Base-by-base conservation (phyloP, 768 basidiomycete species). In the Lactifluus echinatus region DNA sequence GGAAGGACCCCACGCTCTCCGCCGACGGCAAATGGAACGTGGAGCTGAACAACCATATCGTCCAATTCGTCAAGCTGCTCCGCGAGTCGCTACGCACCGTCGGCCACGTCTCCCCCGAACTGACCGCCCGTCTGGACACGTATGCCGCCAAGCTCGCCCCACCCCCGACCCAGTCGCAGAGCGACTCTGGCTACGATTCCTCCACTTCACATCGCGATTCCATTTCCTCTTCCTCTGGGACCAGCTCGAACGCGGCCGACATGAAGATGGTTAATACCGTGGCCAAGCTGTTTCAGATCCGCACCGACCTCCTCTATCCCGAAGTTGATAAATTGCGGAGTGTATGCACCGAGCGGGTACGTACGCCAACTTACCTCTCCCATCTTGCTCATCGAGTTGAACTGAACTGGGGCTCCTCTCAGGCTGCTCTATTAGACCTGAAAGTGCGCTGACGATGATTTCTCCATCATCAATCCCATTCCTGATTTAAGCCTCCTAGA, bases 11-110 rank as follows among this genome's bases (percentile, higher is more conserved):
- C 0, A 79, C 87, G 2, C 74, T 93, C 1, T 79, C 79, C 15
- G 87, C 83, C 23, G 93, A 96, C 47, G 87, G 82, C 21, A 58
- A 58, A 33, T 97, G 94, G 94, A 98, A 97, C 68, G 68, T 83
- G 45, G 91, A 94, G 69, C 79, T 97, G 43, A 94, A 96, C 69
- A 85, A 84, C 60, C 96, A 98, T 65, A 93, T 96, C 57, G 84
- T 85, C 0, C 77, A 84, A 53, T 98, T 99, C 68, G 83, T 97
- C 59, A 83, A 81, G 67, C 79, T 99, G 64, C 76, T 97, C 17
- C 77, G 87, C 36, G 93, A 96, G 59, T 87, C 83, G 61, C 74
- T 97, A 36, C 76, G 78, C 56, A 79, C 73, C 45, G 74, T 89
- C 55, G 84, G 79, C 67, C 87, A 89, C 65, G 88, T 90, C 40